Evolutionary conservation across 257 asterid species (phyloP).

Genomic region (Nicotiana attenuata): DNA sequence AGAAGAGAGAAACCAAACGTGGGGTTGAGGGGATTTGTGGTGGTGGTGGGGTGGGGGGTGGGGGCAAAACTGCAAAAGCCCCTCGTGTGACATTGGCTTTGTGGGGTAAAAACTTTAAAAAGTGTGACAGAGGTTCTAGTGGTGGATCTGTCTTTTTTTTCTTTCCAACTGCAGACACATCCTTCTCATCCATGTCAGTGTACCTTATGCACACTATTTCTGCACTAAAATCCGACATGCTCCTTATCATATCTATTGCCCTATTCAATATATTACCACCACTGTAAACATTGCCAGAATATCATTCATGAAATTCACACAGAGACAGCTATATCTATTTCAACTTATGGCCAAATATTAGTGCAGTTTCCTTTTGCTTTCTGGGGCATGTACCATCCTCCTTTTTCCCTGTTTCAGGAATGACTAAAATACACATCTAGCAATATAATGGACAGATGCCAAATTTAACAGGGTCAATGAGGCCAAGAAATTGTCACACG

Average conservation of each 20-base stretch:
- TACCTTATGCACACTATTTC: not conserved
- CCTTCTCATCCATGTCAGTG: conserved; percentile 9
- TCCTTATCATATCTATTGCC: not conserved
- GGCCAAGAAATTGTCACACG: not conserved
- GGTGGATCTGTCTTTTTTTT: conserved; percentile 10
- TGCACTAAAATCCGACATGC: not conserved
- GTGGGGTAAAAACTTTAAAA: conserved; percentile 10
- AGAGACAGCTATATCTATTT: not conserved
- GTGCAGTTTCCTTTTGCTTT: not conserved
- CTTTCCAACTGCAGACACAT: not conserved
- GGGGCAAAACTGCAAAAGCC: conserved; percentile 11
- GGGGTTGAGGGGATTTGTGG: too few relatives aligned
- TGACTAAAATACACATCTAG: not conserved
- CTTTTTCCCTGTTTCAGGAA: not conserved
- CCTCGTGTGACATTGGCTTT: conserved; percentile 10
- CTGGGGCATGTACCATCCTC: not conserved
- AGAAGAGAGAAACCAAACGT: too few relatives aligned
- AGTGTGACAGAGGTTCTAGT: not conserved
- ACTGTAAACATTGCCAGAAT: not conserved
- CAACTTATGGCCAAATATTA: conserved; percentile 5
- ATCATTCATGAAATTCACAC: not conserved
- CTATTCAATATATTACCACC: not conserved
- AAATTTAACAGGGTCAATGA: not conserved
- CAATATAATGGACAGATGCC: not conserved
- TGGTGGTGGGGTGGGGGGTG: not conserved